Evolutionary conservation across 345 rosid genomes (phyloP).

Genomic region (Microcos paniculata): DNA sequence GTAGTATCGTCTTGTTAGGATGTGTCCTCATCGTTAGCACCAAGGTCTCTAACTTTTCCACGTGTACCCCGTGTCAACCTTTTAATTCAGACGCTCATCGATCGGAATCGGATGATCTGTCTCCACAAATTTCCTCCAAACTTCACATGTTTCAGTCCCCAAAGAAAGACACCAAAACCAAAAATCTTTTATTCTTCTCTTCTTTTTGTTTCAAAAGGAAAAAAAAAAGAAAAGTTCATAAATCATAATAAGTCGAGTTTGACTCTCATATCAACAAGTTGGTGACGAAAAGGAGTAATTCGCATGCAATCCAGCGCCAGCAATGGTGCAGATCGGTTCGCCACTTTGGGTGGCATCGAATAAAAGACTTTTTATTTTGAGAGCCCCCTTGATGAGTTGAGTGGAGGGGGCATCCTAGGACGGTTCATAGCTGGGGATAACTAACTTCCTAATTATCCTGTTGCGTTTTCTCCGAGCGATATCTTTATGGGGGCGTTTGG

Average conservation of each 20-base stretch:
- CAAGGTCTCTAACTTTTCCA: not conserved
- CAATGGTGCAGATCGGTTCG: not conserved
- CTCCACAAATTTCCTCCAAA: not conserved
- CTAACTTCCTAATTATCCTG: too few relatives aligned
- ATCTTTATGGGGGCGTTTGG: too few relatives aligned
- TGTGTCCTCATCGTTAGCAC: not conserved
- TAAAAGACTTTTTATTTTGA: not conserved
- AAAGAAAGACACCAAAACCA: not conserved
- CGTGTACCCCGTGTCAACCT: not conserved
- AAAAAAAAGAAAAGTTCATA: too few relatives aligned
- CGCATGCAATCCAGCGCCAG: too few relatives aligned
- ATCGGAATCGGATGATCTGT: not conserved
- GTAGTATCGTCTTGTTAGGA: not conserved
- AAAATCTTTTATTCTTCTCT: not conserved
- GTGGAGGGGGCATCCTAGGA: not conserved
- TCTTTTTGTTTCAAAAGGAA: too few relatives aligned
- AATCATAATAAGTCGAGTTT: too few relatives aligned
- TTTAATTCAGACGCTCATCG: not conserved
- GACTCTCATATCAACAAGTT: too few relatives aligned
- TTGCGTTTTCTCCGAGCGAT: too few relatives aligned
- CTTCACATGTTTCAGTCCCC: not conserved
- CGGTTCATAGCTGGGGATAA: too few relatives aligned
- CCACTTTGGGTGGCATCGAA: not conserved
- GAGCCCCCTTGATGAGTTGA: too few relatives aligned
- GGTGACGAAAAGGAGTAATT: too few relatives aligned